A percentile compares a stretch with the other conserved stretches of the same genome.
These are phyloP conservation scores for Gracilariopsis chorda DNA, from an alignment of 23 red algal genomes.

Conservation along the genomic window DNA sequence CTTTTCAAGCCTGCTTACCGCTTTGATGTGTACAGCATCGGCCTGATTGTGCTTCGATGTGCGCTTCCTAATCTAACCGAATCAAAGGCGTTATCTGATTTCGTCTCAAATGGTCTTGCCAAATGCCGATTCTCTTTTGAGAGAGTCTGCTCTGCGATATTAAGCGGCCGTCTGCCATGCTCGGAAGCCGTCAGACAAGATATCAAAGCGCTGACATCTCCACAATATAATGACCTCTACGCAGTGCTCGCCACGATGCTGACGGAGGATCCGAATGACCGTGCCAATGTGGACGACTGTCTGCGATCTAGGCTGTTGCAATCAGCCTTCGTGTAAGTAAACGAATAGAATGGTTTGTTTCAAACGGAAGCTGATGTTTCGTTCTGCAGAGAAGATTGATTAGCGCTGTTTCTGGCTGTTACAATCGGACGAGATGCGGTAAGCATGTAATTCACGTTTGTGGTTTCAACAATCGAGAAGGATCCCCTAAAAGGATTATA, in stretches of 20 bases:
- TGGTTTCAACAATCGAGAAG: slow-evolving; percentile 57
- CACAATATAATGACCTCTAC: slow-evolving; percentile 38
- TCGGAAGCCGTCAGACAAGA: neutral
- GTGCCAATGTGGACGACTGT: slow-evolving; percentile 53
- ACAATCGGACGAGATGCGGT: slow-evolving; percentile 31
- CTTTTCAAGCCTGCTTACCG: slow-evolving; percentile 55
- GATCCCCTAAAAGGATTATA: slow-evolving; percentile 49
- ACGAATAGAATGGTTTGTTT: too few species aligned
- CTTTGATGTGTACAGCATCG: slow-evolving; percentile 88
- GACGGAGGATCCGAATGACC: slow-evolving; percentile 18
- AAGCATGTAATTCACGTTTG: slow-evolving; percentile 74
- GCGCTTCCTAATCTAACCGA: slow-evolving; percentile 60
- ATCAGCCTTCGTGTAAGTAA: neutral
- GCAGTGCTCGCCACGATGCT: slow-evolving; percentile 54
- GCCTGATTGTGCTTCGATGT: slow-evolving; percentile 73
- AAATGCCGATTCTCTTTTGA: slow-evolving; percentile 28
- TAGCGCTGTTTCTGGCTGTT: too few species aligned
- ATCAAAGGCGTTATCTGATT: slow-evolving; percentile 7
- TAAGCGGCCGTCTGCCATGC: neutral
- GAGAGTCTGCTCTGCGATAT: neutral
- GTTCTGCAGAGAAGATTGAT: too few species aligned
- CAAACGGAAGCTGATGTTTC: too few species aligned
- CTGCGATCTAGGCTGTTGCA: slow-evolving; percentile 15
- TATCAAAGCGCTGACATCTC: neutral
- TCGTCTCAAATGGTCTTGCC: slow-evolving; percentile 14